phyloP scores from a whole-genome alignment of 257 asterid genomes.

The Vinca minor region DNA sequence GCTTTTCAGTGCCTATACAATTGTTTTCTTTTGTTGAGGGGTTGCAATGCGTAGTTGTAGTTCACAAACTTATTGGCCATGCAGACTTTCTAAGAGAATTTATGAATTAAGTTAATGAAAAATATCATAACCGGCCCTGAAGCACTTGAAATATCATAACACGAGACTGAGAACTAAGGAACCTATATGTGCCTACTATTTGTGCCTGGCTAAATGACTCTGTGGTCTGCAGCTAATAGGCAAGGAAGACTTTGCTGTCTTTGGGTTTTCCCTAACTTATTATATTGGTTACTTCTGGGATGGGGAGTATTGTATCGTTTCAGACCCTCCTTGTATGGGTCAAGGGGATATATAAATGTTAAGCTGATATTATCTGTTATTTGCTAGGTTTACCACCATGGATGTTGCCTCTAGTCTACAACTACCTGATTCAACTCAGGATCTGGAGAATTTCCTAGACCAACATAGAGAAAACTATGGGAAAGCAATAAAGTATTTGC shows the following conservation, averaged over 20 bases:
- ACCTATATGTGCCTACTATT: not conserved
- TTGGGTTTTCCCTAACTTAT: not conserved
- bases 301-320: not conserved
- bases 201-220: too few relatives aligned
- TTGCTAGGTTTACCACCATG: slow-evolving; percentile 64
- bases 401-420: slow-evolving; percentile 72
- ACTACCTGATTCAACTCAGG: slow-evolving; percentile 43
- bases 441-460: slow-evolving; percentile 46
- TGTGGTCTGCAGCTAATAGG: not conserved
- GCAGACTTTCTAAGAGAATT: not conserved
- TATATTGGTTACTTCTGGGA: not conserved
- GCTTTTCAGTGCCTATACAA: too few relatives aligned
- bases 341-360: not conserved
- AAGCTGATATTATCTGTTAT: slow-evolving; percentile 6
- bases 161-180: not conserved
- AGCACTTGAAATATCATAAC: not conserved
- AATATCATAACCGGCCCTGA: too few relatives aligned
- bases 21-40: not conserved
- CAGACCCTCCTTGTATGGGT: not conserved
- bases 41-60: not conserved
- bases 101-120: not conserved
- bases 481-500: slow-evolving; percentile 51
- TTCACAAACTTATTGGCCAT: not conserved
- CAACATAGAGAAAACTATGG: slow-evolving; percentile 41
- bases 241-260: not conserved